phyloP scores from a whole-genome alignment of 2,329 filamentous ascomycete species.

The Colletotrichum sp. region DNA sequence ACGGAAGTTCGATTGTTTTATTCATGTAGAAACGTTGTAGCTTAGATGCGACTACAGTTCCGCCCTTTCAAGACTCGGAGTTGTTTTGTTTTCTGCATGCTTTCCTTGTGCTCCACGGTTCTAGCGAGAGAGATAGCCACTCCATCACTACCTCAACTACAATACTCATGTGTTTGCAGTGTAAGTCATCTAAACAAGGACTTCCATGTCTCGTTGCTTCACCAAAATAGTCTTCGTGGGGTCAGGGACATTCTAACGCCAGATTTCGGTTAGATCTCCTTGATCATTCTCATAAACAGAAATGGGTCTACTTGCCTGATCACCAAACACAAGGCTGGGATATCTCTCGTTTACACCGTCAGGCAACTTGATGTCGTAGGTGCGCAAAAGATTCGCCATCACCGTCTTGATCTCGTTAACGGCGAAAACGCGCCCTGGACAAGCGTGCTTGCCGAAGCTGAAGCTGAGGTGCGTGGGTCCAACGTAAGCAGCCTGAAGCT shows the following conservation, averaged over 20 bases:
- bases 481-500: conserved; percentile 43
- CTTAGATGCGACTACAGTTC: neutral
- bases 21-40: neutral
- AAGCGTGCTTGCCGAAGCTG: conserved; percentile 19
- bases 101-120: neutral
- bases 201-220: neutral
- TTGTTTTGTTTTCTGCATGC: neutral
- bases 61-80: neutral
- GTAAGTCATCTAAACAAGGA: neutral
- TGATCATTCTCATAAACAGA: fast-evolving
- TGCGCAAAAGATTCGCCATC: neutral
- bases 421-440: conserved; percentile 7
- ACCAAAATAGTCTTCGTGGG: neutral
- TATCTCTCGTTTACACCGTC: neutral
- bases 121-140: neutral
- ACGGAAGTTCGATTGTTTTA: neutral
- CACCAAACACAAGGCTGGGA: neutral
- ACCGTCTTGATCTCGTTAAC: conserved; percentile 20
- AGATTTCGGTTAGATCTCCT: neutral
- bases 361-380: conserved; percentile 10
- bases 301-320: neutral
- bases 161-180: neutral
- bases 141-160: neutral
- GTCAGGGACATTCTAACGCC: neutral
- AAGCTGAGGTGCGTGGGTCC: conserved; percentile 7